Conservation (phyloP, 108 stramenopile species). For the Craspedostauros australis region DNA sequence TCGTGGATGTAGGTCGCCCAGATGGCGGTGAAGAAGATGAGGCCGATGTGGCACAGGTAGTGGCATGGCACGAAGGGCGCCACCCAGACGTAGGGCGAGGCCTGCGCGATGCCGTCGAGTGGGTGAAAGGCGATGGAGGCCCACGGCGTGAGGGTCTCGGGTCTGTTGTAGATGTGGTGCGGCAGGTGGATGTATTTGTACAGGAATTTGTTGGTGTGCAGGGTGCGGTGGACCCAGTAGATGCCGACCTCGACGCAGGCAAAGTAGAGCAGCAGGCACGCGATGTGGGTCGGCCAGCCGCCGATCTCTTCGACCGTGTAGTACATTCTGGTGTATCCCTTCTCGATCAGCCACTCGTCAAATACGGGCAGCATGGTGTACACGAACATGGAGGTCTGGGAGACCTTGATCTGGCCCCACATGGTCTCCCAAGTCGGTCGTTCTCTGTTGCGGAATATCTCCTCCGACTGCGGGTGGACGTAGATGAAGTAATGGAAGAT, state of each 20-base stretch:
- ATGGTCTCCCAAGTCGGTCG: constrained; percentile 50
- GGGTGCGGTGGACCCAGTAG: constrained; percentile 86
- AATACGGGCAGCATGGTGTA: constrained; percentile 76
- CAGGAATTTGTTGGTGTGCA: constrained; percentile 84
- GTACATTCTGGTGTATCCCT: constrained; percentile 61
- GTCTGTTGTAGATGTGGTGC: constrained; percentile 78
- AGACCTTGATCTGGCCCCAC: constrained; percentile 70
- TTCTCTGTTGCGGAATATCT: constrained; percentile 37
- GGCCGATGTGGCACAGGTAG: constrained; percentile 73
- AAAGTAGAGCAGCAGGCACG: constrained; percentile 58
- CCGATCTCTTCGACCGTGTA: constrained; percentile 73
- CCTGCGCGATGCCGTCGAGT: constrained; percentile 79
- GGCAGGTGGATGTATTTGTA: constrained; percentile 81
- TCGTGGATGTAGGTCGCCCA: constrained; percentile 94
- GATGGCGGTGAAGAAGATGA: constrained; percentile 82
- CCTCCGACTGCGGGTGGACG: constrained; percentile 35
- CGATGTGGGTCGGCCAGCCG: constrained; percentile 48
- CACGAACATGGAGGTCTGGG: constrained; percentile 56
- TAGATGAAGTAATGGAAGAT: constrained; percentile 63
- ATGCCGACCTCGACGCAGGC: constrained; percentile 76
- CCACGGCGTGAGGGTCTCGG: constrained; percentile 85
- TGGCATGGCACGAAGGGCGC: constrained; percentile 76
- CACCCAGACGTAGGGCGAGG: constrained; percentile 68
- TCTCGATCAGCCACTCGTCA: constrained; percentile 76
- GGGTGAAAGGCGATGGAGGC: constrained; percentile 88